Conservation (phyloP, 2,329 filamentous ascomycete species). For the Verticillium zaregamsianum region DNA sequence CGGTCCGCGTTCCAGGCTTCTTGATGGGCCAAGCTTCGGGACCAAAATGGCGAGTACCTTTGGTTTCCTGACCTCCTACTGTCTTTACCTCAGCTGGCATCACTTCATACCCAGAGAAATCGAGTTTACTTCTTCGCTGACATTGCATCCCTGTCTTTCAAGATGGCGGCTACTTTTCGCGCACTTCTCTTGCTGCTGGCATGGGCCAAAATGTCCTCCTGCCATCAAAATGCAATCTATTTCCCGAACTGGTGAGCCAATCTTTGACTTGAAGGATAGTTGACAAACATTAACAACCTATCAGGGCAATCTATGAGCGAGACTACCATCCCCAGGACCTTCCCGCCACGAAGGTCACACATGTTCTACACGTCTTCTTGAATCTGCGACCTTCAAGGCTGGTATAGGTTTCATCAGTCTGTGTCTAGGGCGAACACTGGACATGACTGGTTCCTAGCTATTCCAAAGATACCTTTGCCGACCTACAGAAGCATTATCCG, state of each 20-base stretch:
- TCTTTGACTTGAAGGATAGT: slow-evolving; percentile 1
- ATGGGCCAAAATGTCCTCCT: slow-evolving; percentile 2
- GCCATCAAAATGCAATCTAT: slow-evolving; percentile 41
- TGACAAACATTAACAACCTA: neutral
- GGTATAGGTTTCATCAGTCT: slow-evolving; percentile 48
- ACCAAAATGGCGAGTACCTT: too few species aligned
- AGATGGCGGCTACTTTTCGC: too few species aligned
- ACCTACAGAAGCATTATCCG: slow-evolving; percentile 68
- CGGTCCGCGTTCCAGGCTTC: too few species aligned
- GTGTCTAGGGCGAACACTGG: neutral
- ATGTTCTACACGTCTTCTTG: slow-evolving; percentile 78
- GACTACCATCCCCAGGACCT: slow-evolving; percentile 70
- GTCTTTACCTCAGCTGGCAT: too few species aligned
- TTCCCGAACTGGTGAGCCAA: slow-evolving; percentile 43
- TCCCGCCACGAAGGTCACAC: slow-evolving; percentile 65
- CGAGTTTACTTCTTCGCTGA: too few species aligned
- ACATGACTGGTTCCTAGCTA: slow-evolving; percentile 29
- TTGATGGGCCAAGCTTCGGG: too few species aligned
- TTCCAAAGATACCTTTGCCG: slow-evolving; percentile 65
- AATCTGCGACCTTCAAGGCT: slow-evolving; percentile 69
- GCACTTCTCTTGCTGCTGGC: too few species aligned
- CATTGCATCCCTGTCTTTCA: too few species aligned
- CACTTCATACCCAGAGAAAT: too few species aligned
- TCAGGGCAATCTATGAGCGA: slow-evolving; percentile 67
- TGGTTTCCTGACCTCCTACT: too few species aligned